Base-by-base conservation (phyloP, 768 basidiomycete species). In the Rhodosporidiobolus sp. region DNA sequence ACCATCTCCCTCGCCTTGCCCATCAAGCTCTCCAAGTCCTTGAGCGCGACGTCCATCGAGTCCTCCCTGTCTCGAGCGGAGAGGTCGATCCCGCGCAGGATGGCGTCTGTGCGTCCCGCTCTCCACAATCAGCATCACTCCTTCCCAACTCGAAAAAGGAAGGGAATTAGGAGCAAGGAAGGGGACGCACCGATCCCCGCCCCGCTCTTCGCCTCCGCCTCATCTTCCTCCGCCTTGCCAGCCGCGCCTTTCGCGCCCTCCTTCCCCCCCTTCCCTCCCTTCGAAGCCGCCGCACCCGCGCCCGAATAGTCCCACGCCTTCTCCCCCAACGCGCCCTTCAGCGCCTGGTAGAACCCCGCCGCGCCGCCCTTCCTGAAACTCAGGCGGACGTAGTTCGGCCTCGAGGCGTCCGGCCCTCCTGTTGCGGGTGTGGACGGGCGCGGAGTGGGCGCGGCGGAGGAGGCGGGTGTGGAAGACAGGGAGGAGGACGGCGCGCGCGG, bases 341-440 rank as follows among this genome's bases (percentile, higher is more conserved):
- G 83, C 19, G 86, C 85, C 26, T 86, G 83, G 80, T 99, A 97
- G 75, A 92, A 90, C 1, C 85, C 76, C 80, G 90, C 90, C 79
- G 90, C 93, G 0, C 94, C 94, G 6, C 94, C 93, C 79, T 88
- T 91, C 54, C 95, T 85, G 80, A 99, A 97, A 81, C 91, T 94
- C 66, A 99, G 79, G 75, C 90, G 89, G 59, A 96, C 86, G 68
- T 88, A 78, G 9, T 82, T 79, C 32, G 81, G 56, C 71, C 52
- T 74, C 67, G 52, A 82, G 83, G 1, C 32, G 32, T 16, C n/a
- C 85, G 85, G 0, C 76, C 63, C 9, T 3, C 45, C 20, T 3
- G 67, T 4, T 19, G 60, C 38, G 0, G 82, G 82, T 11, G 90
- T 88, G 14, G 83, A 79, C 4, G 89, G 86, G 34, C 89, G 85